Conservation (phyloP, 352 stramenopile genomes). For the Globisporangium lucens region DNA sequence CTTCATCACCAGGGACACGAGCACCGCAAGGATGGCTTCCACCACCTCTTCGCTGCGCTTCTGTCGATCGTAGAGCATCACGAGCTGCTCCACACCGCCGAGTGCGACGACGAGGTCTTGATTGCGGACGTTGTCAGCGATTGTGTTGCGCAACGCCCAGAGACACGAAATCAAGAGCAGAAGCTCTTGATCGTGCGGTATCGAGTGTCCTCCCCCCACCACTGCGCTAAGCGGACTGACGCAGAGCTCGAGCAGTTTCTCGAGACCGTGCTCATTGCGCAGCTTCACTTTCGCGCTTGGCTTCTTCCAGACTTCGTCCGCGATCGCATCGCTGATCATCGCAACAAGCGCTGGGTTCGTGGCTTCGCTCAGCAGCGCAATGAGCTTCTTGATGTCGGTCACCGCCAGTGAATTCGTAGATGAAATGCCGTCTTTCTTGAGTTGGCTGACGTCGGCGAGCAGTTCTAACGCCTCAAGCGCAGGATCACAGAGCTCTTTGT, state of each 20-base stretch:
- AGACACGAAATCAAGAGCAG: conserved; percentile 55
- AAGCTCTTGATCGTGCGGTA: conserved; percentile 21
- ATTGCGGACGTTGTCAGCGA: conserved; percentile 55
- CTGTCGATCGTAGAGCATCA: conserved; percentile 41
- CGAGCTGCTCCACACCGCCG: conserved; percentile 43
- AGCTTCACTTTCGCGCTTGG: conserved; percentile 56
- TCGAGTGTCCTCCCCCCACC: background rate
- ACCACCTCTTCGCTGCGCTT: conserved; percentile 50
- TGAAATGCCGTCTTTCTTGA: conserved; percentile 38
- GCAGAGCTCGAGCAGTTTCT: conserved; percentile 57
- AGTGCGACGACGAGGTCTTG: conserved; percentile 60
- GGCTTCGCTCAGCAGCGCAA: conserved; percentile 55
- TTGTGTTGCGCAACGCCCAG: conserved; percentile 61
- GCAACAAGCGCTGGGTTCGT: conserved; percentile 53
- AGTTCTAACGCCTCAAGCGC: conserved; percentile 73
- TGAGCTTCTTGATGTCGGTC: conserved; percentile 63
- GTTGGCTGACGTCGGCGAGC: conserved; percentile 61
- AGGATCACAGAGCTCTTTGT: conserved; percentile 59
- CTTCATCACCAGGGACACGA: conserved; percentile 52
- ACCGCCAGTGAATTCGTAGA: conserved; percentile 29
- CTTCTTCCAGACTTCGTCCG: conserved; percentile 70
- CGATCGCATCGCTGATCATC: conserved; percentile 75
- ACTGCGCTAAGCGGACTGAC: conserved; percentile 20
- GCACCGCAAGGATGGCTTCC: conserved; percentile 50
- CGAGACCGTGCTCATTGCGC: conserved; percentile 63